Conservation (phyloP, 164 flowering plant species). For the Stephania yunnanensis region DNA sequence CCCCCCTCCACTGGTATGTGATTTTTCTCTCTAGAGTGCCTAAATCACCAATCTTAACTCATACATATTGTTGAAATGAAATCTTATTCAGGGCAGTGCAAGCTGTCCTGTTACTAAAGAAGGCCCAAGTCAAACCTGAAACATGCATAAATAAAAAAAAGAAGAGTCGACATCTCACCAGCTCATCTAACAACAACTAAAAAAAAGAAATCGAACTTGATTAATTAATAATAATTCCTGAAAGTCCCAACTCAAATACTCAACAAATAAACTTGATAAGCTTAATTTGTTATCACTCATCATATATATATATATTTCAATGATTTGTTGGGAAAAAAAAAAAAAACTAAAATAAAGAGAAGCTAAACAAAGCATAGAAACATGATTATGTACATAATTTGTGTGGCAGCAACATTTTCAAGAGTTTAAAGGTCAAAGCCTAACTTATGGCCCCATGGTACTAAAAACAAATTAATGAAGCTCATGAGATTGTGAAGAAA, state of each 20-base stretch:
- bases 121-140: neutral
- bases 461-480: neutral
- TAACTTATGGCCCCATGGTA: neutral
- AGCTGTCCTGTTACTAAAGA: no score
- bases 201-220: neutral
- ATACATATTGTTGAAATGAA: no score
- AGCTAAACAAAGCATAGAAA: neutral
- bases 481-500: neutral
- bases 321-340: neutral
- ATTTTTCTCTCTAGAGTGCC: no score
- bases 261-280: neutral
- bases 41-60: no score
- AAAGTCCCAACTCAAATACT: neutral
- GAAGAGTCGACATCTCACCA: neutral
- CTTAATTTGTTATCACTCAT: neutral
- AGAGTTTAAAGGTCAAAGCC: neutral
- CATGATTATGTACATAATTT: neutral
- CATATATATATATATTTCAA: neutral
- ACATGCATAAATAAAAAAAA: no score
- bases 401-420: neutral
- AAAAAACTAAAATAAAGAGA: neutral
- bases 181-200: neutral
- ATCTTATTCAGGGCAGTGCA: no score
- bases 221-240: neutral
- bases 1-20: no score